Evolutionary conservation across 495 filamentous ascomycete genomes (phyloP), one percentile per base, ranked within the genome.

Genomic region (Letharia columbiana): DNA sequence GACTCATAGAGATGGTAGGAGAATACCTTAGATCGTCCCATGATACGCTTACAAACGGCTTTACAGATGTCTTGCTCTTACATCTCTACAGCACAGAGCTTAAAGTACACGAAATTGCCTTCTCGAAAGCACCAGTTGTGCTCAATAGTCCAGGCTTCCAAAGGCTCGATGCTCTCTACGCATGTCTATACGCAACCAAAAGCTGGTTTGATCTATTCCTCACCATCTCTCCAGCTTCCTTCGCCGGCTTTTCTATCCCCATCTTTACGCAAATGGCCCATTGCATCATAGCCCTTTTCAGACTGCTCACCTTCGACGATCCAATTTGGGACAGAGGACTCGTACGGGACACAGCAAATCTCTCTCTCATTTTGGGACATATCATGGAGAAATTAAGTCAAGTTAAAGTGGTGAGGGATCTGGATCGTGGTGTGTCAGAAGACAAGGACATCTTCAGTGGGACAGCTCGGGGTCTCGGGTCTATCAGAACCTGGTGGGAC

Each of bases 211-310:
- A 74, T 12, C 33, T 73, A 6, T 78, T 77, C 65, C 66, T 78
- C 8, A 66, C 59, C 18, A 68, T 80, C n/a, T 70, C 75, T 6
- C 62, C 73, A 7, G 39, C 60, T 6, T 62, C 74, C 0, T 80
- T 75, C 60, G 61, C 75, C 2, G 76, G 73, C 7, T 64, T 82
- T 44, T 71, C 77, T 4, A 74, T 76, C 39, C 68, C 73, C 4
- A 63, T 77, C 0, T 78, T 78, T 54, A 71, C 77, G 23, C 77
- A 83, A 54, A 75, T 82, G 41, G 71, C 76, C 10, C 76, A 77
- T 47, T 75, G 72, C 49, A 37, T 82, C 0, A 70, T 80, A 11
- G 70, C 70, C 6, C 65, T 81, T 18, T 84, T 77, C 71, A 76
- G 73, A 44, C 73, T 84, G 10, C 72, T 74, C 11, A 79, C 73